phyloP scores from a whole-genome alignment of 345 rosid species.

The Jatropha curcas region DNA sequence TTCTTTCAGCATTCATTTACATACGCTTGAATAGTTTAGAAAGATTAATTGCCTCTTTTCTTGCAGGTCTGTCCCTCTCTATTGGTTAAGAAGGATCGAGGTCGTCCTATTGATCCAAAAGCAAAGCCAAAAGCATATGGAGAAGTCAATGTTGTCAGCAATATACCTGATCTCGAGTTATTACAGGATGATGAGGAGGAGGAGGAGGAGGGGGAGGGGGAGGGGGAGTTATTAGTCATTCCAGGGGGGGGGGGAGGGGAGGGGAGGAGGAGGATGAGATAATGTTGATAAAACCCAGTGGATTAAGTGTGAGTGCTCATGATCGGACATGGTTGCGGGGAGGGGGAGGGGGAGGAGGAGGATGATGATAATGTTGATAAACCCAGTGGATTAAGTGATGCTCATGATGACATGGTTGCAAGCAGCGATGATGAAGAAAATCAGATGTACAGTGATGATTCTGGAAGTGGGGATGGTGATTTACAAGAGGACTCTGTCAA shows the following conservation, averaged over 20 bases:
- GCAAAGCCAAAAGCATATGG: conserved; percentile 90
- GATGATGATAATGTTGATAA: conserved; percentile 28
- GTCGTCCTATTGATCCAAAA: conserved; percentile 68
- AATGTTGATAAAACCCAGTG: conserved; percentile 34
- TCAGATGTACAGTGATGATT: conserved; percentile 19
- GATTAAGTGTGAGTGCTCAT: too few species aligned
- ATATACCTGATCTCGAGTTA: conserved; percentile 74
- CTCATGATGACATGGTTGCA: conserved; percentile 13
- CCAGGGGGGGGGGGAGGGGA: conserved; percentile 37
- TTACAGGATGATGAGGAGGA: conserved; percentile 41
- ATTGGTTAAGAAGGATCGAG: conserved; percentile 92
- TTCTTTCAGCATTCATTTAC: neutral
- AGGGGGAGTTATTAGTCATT: too few species aligned
- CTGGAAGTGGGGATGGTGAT: conserved; percentile 46
- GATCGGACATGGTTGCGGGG: too few species aligned
- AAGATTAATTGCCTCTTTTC: conserved; percentile 14
- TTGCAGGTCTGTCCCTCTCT: conserved; percentile 83
- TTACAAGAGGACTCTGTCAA: conserved; percentile 33
- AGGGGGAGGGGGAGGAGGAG: conserved; percentile 22
- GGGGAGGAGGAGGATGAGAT: conserved; percentile 32
- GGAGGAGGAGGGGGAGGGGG: conserved; percentile 36
- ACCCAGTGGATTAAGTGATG: conserved; percentile 35
- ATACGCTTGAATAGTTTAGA: conserved; percentile 4
- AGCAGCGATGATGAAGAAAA: conserved; percentile 47
- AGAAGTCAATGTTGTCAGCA: conserved; percentile 57